Evolutionary conservation across 805 yeast species (phyloP).

Genomic region (Lachancea fermentati): DNA sequence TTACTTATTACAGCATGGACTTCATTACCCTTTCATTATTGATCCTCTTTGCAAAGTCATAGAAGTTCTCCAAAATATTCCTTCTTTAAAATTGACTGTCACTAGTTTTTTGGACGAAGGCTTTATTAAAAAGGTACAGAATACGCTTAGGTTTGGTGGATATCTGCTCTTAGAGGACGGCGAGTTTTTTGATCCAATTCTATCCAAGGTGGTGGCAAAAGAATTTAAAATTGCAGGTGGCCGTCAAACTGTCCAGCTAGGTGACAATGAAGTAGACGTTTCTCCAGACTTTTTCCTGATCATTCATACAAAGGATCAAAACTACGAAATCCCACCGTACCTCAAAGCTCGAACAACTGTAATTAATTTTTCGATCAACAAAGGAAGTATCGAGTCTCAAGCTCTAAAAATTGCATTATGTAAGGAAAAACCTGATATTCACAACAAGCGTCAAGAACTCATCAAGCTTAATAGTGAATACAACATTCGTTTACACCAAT

Average conservation of each 20-base stretch:
- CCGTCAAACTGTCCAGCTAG: slow-evolving; percentile 54
- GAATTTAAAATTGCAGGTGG: slow-evolving; percentile 67
- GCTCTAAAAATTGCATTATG: slow-evolving; percentile 52
- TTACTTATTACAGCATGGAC: slow-evolving; percentile 21
- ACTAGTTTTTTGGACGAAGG: slow-evolving; percentile 71
- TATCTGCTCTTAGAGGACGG: slow-evolving; percentile 68
- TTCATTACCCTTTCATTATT: slow-evolving; percentile 55
- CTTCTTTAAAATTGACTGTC: slow-evolving; percentile 37
- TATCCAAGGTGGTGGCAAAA: slow-evolving; percentile 54
- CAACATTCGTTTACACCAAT: slow-evolving; percentile 42
- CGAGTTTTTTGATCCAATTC: slow-evolving; percentile 71
- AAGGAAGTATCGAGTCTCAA: slow-evolving; percentile 57
- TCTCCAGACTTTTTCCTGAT: slow-evolving; percentile 57
- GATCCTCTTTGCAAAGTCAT: slow-evolving; percentile 60
- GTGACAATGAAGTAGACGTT: slow-evolving; percentile 59
- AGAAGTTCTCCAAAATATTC: slow-evolving; percentile 35
- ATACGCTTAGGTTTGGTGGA: slow-evolving; percentile 81
- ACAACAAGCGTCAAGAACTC: slow-evolving; percentile 48
- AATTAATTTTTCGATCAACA: slow-evolving; percentile 70
- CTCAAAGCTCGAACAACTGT: slow-evolving; percentile 57
- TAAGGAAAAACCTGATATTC: slow-evolving; percentile 61
- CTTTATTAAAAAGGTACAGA: slow-evolving; percentile 64
- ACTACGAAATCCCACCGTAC: slow-evolving; percentile 43
- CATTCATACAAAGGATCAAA: slow-evolving; percentile 56
- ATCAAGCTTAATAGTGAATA: slow-evolving; percentile 55